These are phyloP conservation scores for Chrysoporthe cubensis DNA, from an alignment of 2,329 filamentous ascomycete genomes.

Conservation along the genomic window DNA sequence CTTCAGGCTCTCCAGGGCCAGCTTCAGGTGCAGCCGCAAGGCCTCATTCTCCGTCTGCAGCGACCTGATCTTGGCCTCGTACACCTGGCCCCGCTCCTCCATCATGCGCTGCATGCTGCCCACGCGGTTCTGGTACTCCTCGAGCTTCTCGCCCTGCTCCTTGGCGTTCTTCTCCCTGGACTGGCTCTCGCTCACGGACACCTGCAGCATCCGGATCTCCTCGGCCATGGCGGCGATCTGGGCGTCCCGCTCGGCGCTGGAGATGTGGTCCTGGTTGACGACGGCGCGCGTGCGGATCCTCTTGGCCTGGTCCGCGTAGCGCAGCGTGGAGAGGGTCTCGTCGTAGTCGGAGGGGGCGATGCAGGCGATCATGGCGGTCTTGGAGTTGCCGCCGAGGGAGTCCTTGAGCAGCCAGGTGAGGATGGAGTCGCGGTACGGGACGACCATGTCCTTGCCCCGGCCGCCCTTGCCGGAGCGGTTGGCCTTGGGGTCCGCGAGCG, in stretches of 20 bases:
- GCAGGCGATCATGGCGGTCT: constrained; percentile 99
- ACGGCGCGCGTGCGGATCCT: constrained; percentile 91
- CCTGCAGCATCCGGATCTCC: constrained; percentile 84
- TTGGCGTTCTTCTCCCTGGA: constrained; percentile 76
- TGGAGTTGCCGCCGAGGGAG: constrained; percentile 92
- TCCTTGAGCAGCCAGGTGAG: constrained; percentile 90
- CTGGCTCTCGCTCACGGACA: constrained; percentile 68
- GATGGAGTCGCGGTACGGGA: constrained; percentile 92
- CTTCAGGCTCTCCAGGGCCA: constrained; percentile 83
- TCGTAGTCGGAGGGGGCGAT: constrained; percentile 96
- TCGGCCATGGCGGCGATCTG: constrained; percentile 95
- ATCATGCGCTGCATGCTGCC: constrained; percentile 90
- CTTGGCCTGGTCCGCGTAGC: constrained; percentile 97
- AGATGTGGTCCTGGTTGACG: constrained; percentile 94
- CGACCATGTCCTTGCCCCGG: constrained; percentile 64
- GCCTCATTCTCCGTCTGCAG: constrained; percentile 91
- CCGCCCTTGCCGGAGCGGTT: constrained; percentile 57
- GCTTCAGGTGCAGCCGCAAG: constrained; percentile 80
- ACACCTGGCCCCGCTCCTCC: constrained; percentile 89
- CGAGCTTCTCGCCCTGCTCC: constrained; percentile 79
- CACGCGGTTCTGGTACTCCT: constrained; percentile 93
- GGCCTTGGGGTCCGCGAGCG: constrained; percentile 77
- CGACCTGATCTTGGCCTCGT: constrained; percentile 91
- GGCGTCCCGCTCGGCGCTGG: constrained; percentile 88
- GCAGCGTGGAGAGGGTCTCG: constrained; percentile 91